These are phyloP conservation scores for Salix koriyanagi DNA, from an alignment of 345 rosid species.

Conservation along the genomic window DNA sequence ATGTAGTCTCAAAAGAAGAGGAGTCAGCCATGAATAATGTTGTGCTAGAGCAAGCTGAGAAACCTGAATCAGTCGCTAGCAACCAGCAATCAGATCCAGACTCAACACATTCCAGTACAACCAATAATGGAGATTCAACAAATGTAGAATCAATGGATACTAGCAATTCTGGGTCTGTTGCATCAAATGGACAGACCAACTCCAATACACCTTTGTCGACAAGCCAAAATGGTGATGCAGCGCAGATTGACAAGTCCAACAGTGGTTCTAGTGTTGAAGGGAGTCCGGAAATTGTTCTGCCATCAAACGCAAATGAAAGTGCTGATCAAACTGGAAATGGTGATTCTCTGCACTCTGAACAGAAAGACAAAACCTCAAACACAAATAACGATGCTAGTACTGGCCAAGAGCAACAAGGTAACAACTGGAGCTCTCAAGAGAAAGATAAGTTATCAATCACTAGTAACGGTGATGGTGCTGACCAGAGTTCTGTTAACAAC, in stretches of 20 bases:
- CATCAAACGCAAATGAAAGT: conserved; percentile 27
- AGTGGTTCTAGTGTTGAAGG: conserved; percentile 20
- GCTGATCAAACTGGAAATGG: conserved; percentile 22
- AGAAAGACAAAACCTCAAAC: conserved; percentile 22
- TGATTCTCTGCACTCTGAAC: conserved; percentile 23
- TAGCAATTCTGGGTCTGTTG: conserved; percentile 19
- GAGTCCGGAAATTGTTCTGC: conserved; percentile 21
- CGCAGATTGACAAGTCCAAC: conserved; percentile 14
- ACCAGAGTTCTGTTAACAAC: background rate
- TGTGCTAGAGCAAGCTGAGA: conserved; percentile 37
- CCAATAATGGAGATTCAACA: conserved; percentile 29
- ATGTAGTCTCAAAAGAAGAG: conserved; percentile 20
- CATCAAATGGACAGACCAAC: conserved; percentile 23
- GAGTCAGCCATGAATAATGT: conserved; percentile 28
- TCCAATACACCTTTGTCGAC: background rate
- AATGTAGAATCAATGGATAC: conserved; percentile 31
- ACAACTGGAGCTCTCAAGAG: conserved; percentile 19
- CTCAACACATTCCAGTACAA: conserved; percentile 30
- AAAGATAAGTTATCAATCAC: conserved; percentile 13
- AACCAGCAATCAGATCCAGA: conserved; percentile 42
- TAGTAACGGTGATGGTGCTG: background rate
- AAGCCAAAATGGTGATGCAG: conserved; percentile 10
- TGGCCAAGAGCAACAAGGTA: conserved; percentile 19
- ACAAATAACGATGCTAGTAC: conserved; percentile 17
- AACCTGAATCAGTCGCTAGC: conserved; percentile 35